A percentile compares a stretch with the other conserved stretches of the same genome.
phyloP scores from a whole-genome alignment of 2,329 filamentous ascomycete species.

The Lecanosticta acicola region DNA sequence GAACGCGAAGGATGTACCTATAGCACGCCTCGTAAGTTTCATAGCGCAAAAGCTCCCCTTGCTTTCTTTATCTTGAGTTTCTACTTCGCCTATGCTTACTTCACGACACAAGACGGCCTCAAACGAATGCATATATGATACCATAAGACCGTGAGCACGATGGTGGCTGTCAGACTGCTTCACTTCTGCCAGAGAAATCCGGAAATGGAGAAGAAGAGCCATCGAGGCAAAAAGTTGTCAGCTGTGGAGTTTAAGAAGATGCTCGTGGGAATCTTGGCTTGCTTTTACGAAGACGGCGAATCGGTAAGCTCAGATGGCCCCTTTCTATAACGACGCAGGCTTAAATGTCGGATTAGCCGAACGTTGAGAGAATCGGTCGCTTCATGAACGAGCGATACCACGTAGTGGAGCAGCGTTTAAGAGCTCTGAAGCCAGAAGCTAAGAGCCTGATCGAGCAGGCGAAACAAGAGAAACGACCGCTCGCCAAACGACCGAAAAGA shows the following conservation, averaged over 20 bases:
- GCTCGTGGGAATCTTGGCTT: background rate
- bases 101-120: too few species aligned
- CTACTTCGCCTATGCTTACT: background rate
- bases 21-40: background rate
- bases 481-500: background rate
- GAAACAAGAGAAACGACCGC: background rate
- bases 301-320: too few species aligned
- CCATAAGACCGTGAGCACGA: too few species aligned
- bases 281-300: background rate
- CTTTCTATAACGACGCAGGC: too few species aligned
- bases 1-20: background rate
- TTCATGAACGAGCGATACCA: background rate
- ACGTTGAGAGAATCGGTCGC: background rate
- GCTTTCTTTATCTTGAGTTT: background rate
- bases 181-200: too few species aligned
- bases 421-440: background rate
- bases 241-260: background rate
- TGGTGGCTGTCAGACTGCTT: too few species aligned
- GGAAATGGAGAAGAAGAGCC: background rate
- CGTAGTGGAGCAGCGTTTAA: background rate
- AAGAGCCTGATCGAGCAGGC: background rate
- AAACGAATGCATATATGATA: too few species aligned
- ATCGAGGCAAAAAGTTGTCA: background rate
- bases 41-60: background rate
- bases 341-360: background rate